Conservation (phyloP, 2,329 filamentous ascomycete genomes). For the Pseudogymnoascus sp. region DNA sequence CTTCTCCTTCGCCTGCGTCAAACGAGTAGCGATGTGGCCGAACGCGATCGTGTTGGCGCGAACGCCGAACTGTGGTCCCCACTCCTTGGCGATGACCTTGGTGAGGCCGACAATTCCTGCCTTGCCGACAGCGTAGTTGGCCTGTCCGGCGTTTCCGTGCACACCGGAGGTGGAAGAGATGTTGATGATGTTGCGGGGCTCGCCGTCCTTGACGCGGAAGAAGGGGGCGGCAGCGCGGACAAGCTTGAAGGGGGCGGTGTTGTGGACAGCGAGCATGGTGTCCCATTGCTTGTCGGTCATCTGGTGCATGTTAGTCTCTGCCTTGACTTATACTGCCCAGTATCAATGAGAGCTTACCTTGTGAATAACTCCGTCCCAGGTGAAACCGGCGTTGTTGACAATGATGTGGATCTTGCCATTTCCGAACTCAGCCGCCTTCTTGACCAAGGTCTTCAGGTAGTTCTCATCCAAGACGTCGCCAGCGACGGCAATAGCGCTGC, state of each 20-base stretch:
- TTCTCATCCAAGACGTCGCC: slow-evolving; percentile 68
- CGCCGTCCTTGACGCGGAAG: slow-evolving; percentile 80
- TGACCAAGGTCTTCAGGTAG: slow-evolving; percentile 67
- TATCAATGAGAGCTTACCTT: slow-evolving; percentile 42
- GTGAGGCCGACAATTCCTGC: slow-evolving; percentile 75
- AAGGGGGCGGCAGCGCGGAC: slow-evolving; percentile 74
- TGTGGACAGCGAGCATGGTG: slow-evolving; percentile 76
- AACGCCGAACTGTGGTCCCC: slow-evolving; percentile 78
- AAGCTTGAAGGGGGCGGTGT: slow-evolving; percentile 78
- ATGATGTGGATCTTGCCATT: slow-evolving; percentile 84
- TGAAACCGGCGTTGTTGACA: slow-evolving; percentile 87
- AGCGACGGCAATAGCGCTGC: slow-evolving; percentile 64
- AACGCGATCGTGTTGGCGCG: slow-evolving; percentile 79
- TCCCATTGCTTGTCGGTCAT: slow-evolving; percentile 90
- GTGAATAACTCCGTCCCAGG: slow-evolving; percentile 88
- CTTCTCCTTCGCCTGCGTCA: slow-evolving; percentile 78
- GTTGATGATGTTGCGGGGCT: slow-evolving; percentile 72
- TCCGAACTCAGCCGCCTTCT: slow-evolving; percentile 71
- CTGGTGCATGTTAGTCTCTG: slow-evolving; percentile 26
- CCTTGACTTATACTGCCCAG: background rate
- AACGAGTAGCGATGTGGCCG: slow-evolving; percentile 69
- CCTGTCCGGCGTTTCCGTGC: slow-evolving; percentile 84
- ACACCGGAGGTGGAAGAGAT: slow-evolving; percentile 76
- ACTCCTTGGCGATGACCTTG: slow-evolving; percentile 88
- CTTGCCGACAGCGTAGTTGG: slow-evolving; percentile 82